These are phyloP conservation scores for Tolypocladium pustulatum DNA, from an alignment of 2,329 filamentous ascomycete species.

Conservation along the genomic window DNA sequence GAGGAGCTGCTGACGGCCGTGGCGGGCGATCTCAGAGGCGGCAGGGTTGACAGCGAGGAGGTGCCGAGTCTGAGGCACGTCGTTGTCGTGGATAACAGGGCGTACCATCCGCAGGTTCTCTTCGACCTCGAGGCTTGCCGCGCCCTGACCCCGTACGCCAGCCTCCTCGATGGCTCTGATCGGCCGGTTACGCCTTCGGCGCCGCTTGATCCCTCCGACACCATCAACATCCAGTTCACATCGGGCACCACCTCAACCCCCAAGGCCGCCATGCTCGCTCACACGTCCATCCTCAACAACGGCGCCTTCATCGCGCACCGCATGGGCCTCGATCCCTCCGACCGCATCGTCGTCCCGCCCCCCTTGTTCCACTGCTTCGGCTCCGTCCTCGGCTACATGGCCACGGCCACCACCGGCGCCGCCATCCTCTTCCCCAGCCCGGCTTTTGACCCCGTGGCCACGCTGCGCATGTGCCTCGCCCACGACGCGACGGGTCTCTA, in stretches of 20 bases:
- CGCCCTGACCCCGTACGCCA: slow-evolving; percentile 34
- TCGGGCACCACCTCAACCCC: slow-evolving; percentile 86
- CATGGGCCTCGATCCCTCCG: slow-evolving; percentile 66
- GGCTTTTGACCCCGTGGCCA: slow-evolving; percentile 71
- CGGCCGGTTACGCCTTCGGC: slow-evolving; percentile 29
- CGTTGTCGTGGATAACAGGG: slow-evolving; percentile 70
- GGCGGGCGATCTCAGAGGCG: slow-evolving; percentile 28
- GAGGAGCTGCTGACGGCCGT: slow-evolving; percentile 33
- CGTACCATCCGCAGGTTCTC: slow-evolving; percentile 28
- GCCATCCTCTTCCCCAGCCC: slow-evolving; percentile 78
- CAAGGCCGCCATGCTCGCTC: slow-evolving; percentile 83
- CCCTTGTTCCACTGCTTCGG: slow-evolving; percentile 90
- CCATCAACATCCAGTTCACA: slow-evolving; percentile 94
- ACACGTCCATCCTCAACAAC: slow-evolving; percentile 86
- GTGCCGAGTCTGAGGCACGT: slow-evolving; percentile 63
- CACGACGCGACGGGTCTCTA: slow-evolving; percentile 58
- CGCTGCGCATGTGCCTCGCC: slow-evolving; percentile 46
- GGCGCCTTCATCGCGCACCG: slow-evolving; percentile 72
- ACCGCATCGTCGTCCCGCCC: slow-evolving; percentile 75
- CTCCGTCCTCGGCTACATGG: slow-evolving; percentile 88
- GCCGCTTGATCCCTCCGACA: slow-evolving; percentile 50
- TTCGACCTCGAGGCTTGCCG: slow-evolving; percentile 32
- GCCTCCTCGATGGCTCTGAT: slow-evolving; percentile 24
- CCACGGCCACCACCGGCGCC: slow-evolving; percentile 70
- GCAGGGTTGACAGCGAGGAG: slow-evolving; percentile 24